Conservation (phyloP, 2,329 filamentous ascomycete genomes). For the Paecilomyces dactylethromorphus region DNA sequence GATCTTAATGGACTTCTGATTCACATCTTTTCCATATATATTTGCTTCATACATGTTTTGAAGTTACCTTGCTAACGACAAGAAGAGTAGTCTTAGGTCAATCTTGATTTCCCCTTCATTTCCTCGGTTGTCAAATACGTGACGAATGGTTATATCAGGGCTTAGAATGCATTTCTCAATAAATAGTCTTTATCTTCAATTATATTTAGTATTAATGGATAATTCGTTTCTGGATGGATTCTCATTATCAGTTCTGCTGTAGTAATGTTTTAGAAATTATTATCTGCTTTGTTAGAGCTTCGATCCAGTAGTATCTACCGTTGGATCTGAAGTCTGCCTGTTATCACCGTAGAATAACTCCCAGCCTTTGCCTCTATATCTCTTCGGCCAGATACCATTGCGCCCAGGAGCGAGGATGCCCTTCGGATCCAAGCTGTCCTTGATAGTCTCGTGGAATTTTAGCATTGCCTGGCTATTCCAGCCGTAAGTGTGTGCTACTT, state of each 20-base stretch:
- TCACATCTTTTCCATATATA: neutral
- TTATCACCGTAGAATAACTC: constrained; percentile 1
- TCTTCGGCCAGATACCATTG: constrained; percentile 35
- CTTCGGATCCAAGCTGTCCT: constrained; percentile 42
- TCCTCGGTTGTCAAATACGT: neutral
- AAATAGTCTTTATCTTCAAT: no score
- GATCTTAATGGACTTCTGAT: constrained; percentile 87
- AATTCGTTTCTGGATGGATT: neutral
- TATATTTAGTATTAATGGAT: no score
- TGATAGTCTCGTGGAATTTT: constrained; percentile 39
- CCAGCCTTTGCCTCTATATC: constrained; percentile 3
- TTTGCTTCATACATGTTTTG: constrained; percentile 11
- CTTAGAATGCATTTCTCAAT: neutral
- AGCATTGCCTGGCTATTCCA: constrained; percentile 37
- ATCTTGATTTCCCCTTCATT: neutral
- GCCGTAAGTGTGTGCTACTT: constrained; percentile 38
- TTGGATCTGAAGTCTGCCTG: constrained; percentile 1
- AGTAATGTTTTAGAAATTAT: neutral
- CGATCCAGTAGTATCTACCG: neutral
- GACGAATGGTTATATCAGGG: neutral
- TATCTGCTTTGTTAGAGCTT: neutral
- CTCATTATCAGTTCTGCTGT: neutral
- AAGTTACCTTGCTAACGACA: constrained; percentile 12
- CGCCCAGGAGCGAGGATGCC: constrained; percentile 42
- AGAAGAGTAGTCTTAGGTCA: neutral